These are phyloP conservation scores for Rhodosporidiobolus odoratus DNA, from an alignment of 768 basidiomycete genomes.

Conservation along the genomic window DNA sequence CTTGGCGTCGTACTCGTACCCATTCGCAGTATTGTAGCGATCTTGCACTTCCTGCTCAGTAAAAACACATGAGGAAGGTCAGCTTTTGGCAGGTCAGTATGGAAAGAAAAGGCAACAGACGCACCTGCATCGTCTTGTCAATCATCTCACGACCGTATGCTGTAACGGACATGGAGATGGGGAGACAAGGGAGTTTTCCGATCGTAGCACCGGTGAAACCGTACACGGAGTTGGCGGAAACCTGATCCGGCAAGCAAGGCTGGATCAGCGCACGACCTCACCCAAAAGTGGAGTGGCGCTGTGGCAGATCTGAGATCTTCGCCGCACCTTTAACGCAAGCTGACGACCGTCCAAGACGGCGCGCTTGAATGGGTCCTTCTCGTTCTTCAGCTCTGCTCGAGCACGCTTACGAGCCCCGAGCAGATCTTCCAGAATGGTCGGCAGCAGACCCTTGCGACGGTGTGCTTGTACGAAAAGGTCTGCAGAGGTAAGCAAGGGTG, in stretches of 20 bases:
- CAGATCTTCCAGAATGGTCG: slow-evolving; percentile 86
- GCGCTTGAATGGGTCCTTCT: slow-evolving; percentile 92
- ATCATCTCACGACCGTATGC: slow-evolving; percentile 99
- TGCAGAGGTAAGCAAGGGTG: slow-evolving; percentile 47
- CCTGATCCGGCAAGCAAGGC: slow-evolving; percentile 51
- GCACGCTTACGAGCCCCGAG: slow-evolving; percentile 89
- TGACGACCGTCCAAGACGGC: slow-evolving; percentile 97
- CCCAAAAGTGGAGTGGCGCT: neutral
- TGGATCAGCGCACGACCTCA: neutral
- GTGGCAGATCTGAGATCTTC: neutral
- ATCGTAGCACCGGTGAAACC: slow-evolving; percentile 97
- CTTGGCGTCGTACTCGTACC: slow-evolving; percentile 76
- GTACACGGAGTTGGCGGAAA: slow-evolving; percentile 97
- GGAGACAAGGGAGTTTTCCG: slow-evolving; percentile 89
- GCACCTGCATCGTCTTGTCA: slow-evolving; percentile 82
- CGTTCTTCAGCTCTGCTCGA: slow-evolving; percentile 90
- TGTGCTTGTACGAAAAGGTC: slow-evolving; percentile 75
- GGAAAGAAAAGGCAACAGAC: neutral
- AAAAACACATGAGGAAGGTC: neutral
- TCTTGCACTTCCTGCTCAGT: slow-evolving; percentile 71
- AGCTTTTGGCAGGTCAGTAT: neutral
- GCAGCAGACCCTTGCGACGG: slow-evolving; percentile 79
- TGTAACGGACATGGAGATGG: slow-evolving; percentile 92
- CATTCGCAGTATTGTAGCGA: slow-evolving; percentile 77
- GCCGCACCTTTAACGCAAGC: slow-evolving; percentile 78